Evolutionary conservation across 108 stramenopile species (phyloP), one percentile per base, ranked within the genome.

Genomic region (Nitzschia putrida): DNA sequence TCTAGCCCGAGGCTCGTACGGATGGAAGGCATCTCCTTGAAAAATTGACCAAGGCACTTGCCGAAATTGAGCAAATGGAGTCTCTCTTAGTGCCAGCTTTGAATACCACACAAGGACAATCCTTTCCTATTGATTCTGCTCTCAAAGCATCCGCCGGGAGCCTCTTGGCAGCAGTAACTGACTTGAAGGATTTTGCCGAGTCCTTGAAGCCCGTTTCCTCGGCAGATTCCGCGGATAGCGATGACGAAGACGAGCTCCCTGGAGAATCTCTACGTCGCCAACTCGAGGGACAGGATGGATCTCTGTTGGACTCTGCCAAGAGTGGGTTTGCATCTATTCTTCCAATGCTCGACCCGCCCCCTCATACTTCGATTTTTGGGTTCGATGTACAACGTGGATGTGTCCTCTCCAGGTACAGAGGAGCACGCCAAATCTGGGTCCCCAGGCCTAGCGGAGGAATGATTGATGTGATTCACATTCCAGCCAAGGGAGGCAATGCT

Each of bases 401-500:
- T 47, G 69, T 92, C 55, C 56, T 94, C 24, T 69, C 90, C 0
- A 73, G 93, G 44, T 91, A 94, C 47, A 38, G 50, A 13, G 89
- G 93, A n/a, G 88, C 90, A 9, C 73, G 72, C 14, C 93, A 94
- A 66, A 60, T 94, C 37, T 94, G 93, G 93, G 83, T 94, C 2
- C 67, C 70, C 16, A 74, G 90, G 25, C 69, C 58, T 9, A 44
- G 40, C 14, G 85, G 84, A 21, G 85, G 85, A 3, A 78, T 61
- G 71, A 66, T 94, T 53, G 93, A 94, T 79, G 88, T 84, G 22
- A 65, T 94, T 43, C 70, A 81, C 44, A 87, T 92, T 67, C 93
- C 90, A 44, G 86, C 86, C 1, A 67, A 63, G 43, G 16, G 66
- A 3, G 16, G 49, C 47, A 45, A 9, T 25, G 26, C 14, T 14